Conservation (phyloP, 768 basidiomycete species). For the Phaeotremella skinneri region DNA sequence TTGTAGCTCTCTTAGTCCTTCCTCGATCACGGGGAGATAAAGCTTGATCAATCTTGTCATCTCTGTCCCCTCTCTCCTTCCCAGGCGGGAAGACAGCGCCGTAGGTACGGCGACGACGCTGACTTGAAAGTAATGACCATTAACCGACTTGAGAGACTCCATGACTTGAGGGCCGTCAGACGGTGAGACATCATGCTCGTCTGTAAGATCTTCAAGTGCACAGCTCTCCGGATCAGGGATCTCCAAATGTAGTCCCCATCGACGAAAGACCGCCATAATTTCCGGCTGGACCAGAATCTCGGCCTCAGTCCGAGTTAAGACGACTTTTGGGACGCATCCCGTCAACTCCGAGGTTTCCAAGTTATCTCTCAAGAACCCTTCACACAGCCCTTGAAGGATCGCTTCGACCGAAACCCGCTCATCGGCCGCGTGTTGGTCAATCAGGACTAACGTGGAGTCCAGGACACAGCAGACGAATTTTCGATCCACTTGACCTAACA, state of each 20-base stretch:
- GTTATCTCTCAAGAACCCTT: constrained; percentile 58
- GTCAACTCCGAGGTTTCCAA: constrained; percentile 50
- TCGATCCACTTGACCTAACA: constrained; percentile 80
- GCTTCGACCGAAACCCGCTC: constrained; percentile 88
- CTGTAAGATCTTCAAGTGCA: constrained; percentile 19
- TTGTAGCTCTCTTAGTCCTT: constrained; percentile 46
- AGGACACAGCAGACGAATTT: constrained; percentile 79
- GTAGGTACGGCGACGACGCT: constrained; percentile 31
- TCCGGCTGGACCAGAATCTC: constrained; percentile 53
- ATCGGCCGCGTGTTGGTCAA: constrained; percentile 99
- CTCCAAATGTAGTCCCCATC: constrained; percentile 46
- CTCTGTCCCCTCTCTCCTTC: constrained; percentile 59
- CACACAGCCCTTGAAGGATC: constrained; percentile 71
- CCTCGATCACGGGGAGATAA: constrained; percentile 64
- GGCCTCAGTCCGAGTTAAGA: constrained; percentile 68
- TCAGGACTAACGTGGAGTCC: constrained; percentile 61
- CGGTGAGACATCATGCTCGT: constrained; percentile 13
- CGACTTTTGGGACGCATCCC: constrained; percentile 60
- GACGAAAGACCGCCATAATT: constrained; percentile 21
- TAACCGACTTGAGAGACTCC: too few species aligned
- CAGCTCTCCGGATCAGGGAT: constrained; percentile 5
- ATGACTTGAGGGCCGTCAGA: too few species aligned
- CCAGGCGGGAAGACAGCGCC: constrained; percentile 28
- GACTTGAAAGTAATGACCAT: constrained; percentile 18
- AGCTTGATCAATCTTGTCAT: constrained; percentile 72